Base-by-base conservation (phyloP, 208 protist genomes). In the Borovskyia barvae region DNA sequence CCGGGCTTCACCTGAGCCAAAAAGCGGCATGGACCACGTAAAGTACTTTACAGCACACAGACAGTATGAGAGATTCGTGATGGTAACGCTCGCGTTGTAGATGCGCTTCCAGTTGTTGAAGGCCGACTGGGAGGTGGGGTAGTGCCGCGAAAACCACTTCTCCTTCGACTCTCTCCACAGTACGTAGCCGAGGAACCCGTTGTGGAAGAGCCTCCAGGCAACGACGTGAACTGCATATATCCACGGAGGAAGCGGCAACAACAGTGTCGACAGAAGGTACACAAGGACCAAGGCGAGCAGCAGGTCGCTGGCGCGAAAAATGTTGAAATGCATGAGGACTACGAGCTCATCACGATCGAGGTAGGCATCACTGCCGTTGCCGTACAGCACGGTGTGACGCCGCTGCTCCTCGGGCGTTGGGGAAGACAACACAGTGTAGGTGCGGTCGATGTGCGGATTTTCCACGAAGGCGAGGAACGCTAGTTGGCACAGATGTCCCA, bases 381-480 rank as follows among this genome's bases (percentile, higher is more conserved):
- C 76, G 64, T 85, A 87, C n/a, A 85, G 41, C 12, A 83, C 55
- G 5, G 57, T 67, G 28, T 88, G 32, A 19, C 79, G 69, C 41
- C 72, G 55, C 45, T 71, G 59, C 47, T 88, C 75, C 49, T 66
- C 59, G 15, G 14, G 49, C 30, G 60, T 52, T 25, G 60, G 50
- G 12, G 60, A 57, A 7, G 42, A 29, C 50, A 67, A 35, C 12
- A 50, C 45, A 54, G 65, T 71, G 60, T 92, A 91, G n/a, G 83
- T 93, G 45, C 80, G 83, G 32, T 88, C 72, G 72, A 91, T 94
- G 66, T 92, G 95, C 39, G 94, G 95, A 47, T 97, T 96, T 61
- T 98, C 94, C 5, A 97, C 91, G 14, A 97, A 71, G 5, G 75
- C 82, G 17, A 98, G 65, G 61, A 98, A 98, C 19, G 94, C 50